phyloP scores from a whole-genome alignment of 169 alveolate genomes.

The Plasmodium falciparum region DNA sequence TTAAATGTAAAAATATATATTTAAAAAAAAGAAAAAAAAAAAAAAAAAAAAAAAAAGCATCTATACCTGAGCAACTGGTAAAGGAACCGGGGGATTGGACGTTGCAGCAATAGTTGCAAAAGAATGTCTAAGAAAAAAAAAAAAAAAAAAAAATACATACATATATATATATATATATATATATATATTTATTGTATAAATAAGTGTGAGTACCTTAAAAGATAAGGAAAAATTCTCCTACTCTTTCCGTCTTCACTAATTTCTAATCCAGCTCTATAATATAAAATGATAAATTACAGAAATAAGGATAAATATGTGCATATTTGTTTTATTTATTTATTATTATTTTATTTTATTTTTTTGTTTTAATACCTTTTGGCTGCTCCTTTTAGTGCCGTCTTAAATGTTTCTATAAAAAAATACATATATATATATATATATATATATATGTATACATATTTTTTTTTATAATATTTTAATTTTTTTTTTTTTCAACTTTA shows the following conservation, averaged over 20 bases:
- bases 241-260: constrained; percentile 79
- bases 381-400: constrained; percentile 83
- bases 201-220: constrained; percentile 63
- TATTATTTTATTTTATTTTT: too few species aligned
- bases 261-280: constrained; percentile 80
- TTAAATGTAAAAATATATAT: not conserved
- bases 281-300: not conserved
- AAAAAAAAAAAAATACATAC: too few species aligned
- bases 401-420: constrained; percentile 77
- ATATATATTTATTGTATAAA: too few species aligned
- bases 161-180: too few species aligned
- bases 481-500: not conserved
- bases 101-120: constrained; percentile 87
- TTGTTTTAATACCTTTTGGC: constrained; percentile 77
- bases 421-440: not conserved
- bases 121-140: too few species aligned
- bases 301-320: not conserved
- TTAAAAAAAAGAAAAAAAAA: too few species aligned
- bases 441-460: not conserved
- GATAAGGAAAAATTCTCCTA: constrained; percentile 82
- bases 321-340: too few species aligned
- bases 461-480: not conserved
- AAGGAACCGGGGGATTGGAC: constrained; percentile 85
- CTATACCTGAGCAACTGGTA: constrained; percentile 85
- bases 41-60: not conserved